A percentile compares a stretch with the other conserved stretches of the same genome.
These are phyloP conservation scores for Calonectria pseudoreteaudii DNA, from an alignment of 2,329 filamentous ascomycete species.

Conservation along the genomic window DNA sequence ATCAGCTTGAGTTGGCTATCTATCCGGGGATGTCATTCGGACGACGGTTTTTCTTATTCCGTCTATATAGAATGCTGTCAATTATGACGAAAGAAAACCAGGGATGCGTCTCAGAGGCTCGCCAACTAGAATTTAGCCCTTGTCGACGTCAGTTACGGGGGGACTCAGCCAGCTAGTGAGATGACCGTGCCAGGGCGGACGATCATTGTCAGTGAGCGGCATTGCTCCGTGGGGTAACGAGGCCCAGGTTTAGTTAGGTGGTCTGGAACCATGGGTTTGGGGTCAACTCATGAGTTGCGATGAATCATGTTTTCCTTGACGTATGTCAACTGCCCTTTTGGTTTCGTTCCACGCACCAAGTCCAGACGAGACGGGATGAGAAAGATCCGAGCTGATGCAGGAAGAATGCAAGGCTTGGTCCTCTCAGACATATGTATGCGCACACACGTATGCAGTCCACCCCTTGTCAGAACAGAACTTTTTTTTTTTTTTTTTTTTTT, in stretches of 20 bases:
- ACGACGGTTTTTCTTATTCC: not conserved
- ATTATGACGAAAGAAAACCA: constrained; percentile 7
- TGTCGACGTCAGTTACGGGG: constrained; percentile 2
- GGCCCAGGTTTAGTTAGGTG: not conserved
- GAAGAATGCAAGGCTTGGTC: not conserved
- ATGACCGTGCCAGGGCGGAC: constrained; percentile 10
- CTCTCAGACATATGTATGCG: not conserved
- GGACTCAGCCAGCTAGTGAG: constrained; percentile 1
- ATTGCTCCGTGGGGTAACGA: constrained; percentile 22
- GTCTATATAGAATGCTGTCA: not conserved
- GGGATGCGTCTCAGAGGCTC: constrained; percentile 6
- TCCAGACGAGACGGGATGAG: constrained; percentile 3
- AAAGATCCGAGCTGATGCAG: constrained; percentile 6
- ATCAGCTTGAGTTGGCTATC: not conserved
- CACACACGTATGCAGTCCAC: not conserved
- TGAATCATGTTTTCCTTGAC: constrained; percentile 13
- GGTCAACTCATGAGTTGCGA: not conserved
- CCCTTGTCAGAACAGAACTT: not conserved
- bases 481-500: not conserved
- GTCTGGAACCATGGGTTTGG: not conserved
- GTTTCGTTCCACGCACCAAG: not conserved
- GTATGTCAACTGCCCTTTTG: not conserved
- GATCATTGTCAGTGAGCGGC: constrained; percentile 21
- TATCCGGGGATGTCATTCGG: not conserved
- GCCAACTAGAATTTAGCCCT: not conserved